Conservation (phyloP, 2,329 filamentous ascomycete genomes). For the Fulvia fulva region DNA sequence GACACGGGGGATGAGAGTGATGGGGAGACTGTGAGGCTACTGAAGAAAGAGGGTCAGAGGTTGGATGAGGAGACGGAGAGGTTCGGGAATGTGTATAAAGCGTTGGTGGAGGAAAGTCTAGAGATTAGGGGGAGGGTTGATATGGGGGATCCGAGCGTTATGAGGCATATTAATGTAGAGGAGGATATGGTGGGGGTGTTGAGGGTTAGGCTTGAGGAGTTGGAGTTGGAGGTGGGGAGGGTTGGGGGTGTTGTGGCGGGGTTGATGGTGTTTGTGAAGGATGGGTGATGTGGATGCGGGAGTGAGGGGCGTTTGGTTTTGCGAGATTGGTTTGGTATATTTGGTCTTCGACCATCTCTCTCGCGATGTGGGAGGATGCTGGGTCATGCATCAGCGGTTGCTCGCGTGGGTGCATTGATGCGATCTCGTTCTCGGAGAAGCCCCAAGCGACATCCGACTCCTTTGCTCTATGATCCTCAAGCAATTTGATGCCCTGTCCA, state of each 20-base stretch:
- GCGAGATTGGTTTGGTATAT: neutral
- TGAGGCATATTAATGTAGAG: neutral
- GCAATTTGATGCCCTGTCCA: neutral
- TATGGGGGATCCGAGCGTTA: neutral
- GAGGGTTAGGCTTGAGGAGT: neutral
- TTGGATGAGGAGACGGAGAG: neutral
- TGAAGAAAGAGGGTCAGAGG: neutral
- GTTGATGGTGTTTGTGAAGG: neutral
- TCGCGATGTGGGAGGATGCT: neutral
- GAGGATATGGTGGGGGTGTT: neutral
- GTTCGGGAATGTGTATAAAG: neutral
- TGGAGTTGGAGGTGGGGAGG: neutral
- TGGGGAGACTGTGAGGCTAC: neutral
- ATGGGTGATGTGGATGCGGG: neutral
- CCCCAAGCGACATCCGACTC: neutral
- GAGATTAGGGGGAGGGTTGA: neutral
- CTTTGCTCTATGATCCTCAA: neutral
- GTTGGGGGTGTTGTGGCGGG: neutral
- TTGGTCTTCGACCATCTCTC: neutral
- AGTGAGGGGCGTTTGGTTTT: no score
- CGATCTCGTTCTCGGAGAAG: neutral
- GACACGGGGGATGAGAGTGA: neutral
- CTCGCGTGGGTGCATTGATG: neutral
- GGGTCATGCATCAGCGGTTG: no score
- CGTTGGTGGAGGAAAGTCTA: neutral